Conservation (phyloP, 225 moss, liverwort and hornwort genomes). For the Thuidium tamariscinum region DNA sequence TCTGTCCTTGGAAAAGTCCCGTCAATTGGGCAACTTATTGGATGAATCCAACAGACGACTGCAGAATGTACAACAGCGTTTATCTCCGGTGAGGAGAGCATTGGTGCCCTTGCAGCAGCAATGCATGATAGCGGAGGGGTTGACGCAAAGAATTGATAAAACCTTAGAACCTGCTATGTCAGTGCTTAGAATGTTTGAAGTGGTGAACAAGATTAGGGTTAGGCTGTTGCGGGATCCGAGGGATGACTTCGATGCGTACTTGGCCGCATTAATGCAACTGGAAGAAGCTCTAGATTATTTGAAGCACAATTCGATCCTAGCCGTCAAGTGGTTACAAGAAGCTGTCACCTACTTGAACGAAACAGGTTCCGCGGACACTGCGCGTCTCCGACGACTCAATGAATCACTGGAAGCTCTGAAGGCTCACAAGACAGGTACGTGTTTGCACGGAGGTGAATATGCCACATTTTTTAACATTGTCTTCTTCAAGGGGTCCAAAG, state of each 20-base stretch:
- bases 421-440: slow-evolving; percentile 27
- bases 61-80: slow-evolving; percentile 29
- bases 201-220: slow-evolving; percentile 30
- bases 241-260: slow-evolving; percentile 41
- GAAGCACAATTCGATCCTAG: slow-evolving; percentile 23
- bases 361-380: slow-evolving; percentile 21
- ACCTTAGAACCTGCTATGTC: slow-evolving; percentile 44
- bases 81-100: slow-evolving; percentile 32
- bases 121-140: slow-evolving; percentile 16
- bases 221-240: slow-evolving; percentile 21
- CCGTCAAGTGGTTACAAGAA: slow-evolving; percentile 38
- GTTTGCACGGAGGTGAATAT: background rate
- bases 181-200: slow-evolving; percentile 44
- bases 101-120: slow-evolving; percentile 31
- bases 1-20: slow-evolving; percentile 33
- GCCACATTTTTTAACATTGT: background rate
- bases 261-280: slow-evolving; percentile 27
- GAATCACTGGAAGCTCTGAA: slow-evolving; percentile 31
- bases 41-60: slow-evolving; percentile 22
- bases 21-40: slow-evolving; percentile 10
- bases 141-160: slow-evolving; percentile 28
- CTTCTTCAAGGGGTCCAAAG: background rate
- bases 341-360: slow-evolving; percentile 38
- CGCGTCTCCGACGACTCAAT: slow-evolving; percentile 21
- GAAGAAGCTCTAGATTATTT: slow-evolving; percentile 36